Percentiles rank a stretch among this genome's conserved stretches.
Evolutionary conservation across 2,329 filamentous ascomycete species (phyloP).

Genomic region (Venturia oleaginea): DNA sequence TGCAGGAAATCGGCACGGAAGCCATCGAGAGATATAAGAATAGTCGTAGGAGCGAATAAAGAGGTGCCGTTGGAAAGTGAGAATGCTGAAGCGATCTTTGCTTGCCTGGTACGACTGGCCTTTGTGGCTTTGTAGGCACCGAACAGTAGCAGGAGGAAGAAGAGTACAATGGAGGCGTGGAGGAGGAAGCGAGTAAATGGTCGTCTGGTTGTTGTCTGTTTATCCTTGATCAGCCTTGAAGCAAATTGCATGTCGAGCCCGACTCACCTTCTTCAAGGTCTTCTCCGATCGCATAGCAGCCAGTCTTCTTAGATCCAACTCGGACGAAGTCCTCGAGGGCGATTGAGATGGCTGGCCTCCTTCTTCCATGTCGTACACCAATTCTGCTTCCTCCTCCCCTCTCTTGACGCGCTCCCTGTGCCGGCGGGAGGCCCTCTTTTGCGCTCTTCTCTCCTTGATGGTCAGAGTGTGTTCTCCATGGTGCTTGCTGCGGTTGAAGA

Average conservation of each 20-base stretch:
- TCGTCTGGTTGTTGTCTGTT: constrained; percentile 15
- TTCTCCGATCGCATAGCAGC: constrained; percentile 15
- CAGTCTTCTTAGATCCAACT: constrained; percentile 39
- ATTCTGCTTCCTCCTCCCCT: constrained; percentile 59
- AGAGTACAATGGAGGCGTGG: constrained; percentile 37
- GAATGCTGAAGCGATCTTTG: constrained; percentile 17
- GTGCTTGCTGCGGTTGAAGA: not conserved
- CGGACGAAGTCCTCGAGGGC: constrained; percentile 31
- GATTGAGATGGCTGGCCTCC: constrained; percentile 58
- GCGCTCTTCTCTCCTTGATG: constrained; percentile 10
- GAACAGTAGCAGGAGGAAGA: constrained; percentile 47
- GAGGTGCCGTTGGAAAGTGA: constrained; percentile 71
- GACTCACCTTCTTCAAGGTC: constrained; percentile 32
- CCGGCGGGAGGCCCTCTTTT: constrained; percentile 9
- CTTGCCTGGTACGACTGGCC: constrained; percentile 17
- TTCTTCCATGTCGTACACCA: constrained; percentile 90
- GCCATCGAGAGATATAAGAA: constrained; percentile 88
- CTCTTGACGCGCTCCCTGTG: constrained; percentile 17
- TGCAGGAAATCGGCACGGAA: constrained; percentile 91
- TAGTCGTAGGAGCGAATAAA: constrained; percentile 81
- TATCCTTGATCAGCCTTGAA: not conserved
- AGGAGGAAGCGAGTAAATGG: constrained; percentile 27
- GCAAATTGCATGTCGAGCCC: not conserved
- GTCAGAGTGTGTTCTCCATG: constrained; percentile 1
- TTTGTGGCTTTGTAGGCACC: constrained; percentile 18